Base-by-base conservation (phyloP, 805 yeast species). In the Candida railenensis region DNA sequence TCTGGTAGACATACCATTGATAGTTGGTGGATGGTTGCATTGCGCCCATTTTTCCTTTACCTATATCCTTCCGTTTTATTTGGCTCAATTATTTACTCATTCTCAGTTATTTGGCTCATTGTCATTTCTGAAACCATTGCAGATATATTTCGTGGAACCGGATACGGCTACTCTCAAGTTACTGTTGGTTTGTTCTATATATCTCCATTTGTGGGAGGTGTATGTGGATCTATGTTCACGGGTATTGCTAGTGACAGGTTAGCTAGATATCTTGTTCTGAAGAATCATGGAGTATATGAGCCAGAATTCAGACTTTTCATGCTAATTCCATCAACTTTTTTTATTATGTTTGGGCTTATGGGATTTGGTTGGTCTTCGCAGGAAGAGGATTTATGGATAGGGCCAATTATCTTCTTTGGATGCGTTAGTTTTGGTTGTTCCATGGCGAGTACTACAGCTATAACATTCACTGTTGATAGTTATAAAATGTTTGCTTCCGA, bases 71-170 rank as follows among this genome's bases (percentile, higher is more conserved):
- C 78, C 1, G 65, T 82, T 15, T 54, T 78, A 3, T 82, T 71
- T 54, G 76, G 82, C 0, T 65, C 84, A 1, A 55, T 81, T 7
- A 58, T 78, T 2, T 81, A 82, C 56, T 66, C 82, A 0, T 65
- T 81, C 44, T 79, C 84, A 14, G 83, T 82, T 18, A 83, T 81
- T 16, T 82, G 85, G 85, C 72, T 82, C 40, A 81, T 82, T 56
- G 77, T 81, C 25, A 75, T 82, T 40, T 78, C 84, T 1, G 85
- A 81, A 54, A 70, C 81, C 0, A 71, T 82, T 32, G 68, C 81
- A 2, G 67, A 72, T 3, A 75, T 81, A 14, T 82, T 81, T 56
- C 55, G 68, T 1, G 52, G 55, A 12, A 59, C 55, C 5, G 81
- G 81, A 0, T 79, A 80, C 59, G 59, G 67, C 22, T 80, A 72